Evolutionary conservation across 176 grass and related monocot species (phyloP).

Genomic region (Aechmea fasciata): DNA sequence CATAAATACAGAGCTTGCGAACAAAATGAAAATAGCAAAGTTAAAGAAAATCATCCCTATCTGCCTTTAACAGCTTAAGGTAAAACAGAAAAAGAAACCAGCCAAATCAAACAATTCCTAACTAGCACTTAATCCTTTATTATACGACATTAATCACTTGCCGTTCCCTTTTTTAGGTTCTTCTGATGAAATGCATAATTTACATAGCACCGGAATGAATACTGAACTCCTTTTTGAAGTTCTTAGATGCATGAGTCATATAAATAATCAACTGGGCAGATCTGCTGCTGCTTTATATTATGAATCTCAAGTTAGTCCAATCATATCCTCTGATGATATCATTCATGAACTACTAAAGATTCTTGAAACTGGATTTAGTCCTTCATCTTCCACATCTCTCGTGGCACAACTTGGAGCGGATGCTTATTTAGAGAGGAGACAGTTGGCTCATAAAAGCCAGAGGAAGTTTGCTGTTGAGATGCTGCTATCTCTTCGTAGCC

Average conservation of each 20-base stretch:
- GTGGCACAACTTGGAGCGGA: slow-evolving; percentile 57
- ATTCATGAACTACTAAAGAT: slow-evolving; percentile 71
- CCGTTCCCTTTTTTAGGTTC: slow-evolving; percentile 44
- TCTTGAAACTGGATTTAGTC: slow-evolving; percentile 54
- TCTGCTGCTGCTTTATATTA: slow-evolving; percentile 73
- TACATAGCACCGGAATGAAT: slow-evolving; percentile 15
- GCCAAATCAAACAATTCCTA: too few species aligned
- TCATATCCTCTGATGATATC: slow-evolving; percentile 65
- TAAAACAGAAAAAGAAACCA: too few species aligned
- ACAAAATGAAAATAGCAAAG: too few species aligned
- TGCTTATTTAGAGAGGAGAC: slow-evolving; percentile 63
- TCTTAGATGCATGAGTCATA: slow-evolving; percentile 81
- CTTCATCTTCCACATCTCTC: slow-evolving; percentile 49
- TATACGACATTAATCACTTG: neutral
- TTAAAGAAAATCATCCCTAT: too few species aligned
- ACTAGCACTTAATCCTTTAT: neutral
- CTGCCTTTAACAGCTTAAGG: too few species aligned
- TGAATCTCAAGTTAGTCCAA: slow-evolving; percentile 62
- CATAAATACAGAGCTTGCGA: too few species aligned
- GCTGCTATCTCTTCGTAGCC: slow-evolving; percentile 59
- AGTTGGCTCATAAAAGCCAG: slow-evolving; percentile 63
- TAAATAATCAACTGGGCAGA: slow-evolving; percentile 69
- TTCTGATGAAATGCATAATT: slow-evolving; percentile 43
- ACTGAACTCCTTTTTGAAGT: slow-evolving; percentile 58
- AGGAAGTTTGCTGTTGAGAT: slow-evolving; percentile 96